Evolutionary conservation across 495 filamentous ascomycete species (phyloP), one percentile per base, ranked within the genome.

Genomic region (Hypoxylon perforatum): DNA sequence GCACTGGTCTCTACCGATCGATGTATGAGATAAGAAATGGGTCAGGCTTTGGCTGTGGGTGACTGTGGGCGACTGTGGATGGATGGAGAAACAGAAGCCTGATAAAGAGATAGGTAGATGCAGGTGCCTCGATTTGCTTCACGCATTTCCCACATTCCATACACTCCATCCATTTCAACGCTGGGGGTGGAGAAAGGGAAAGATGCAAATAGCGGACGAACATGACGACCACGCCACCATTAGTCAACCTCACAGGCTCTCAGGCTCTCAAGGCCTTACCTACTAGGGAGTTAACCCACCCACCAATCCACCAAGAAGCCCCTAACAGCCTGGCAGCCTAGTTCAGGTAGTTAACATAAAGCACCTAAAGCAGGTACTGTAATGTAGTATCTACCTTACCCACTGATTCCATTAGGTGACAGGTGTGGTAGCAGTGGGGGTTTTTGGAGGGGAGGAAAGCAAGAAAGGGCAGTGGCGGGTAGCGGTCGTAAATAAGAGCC

Each of bases 151-250:
- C 25, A 28, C 25, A 28, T 8, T 18, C 46, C 33, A 50, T n/a
- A n/a, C n/a, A n/a, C n/a, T n/a, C n/a, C n/a, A n/a, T n/a, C n/a
- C n/a, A n/a, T 52, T 61, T 39, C 5, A 14, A 51, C 15, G 56
- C n/a, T 42, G 39, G 39, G 30, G 23, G 57, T 59, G 65, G 64
- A 42, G 65, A 61, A 66, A 15, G 18, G 48, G 36, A 42, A 18
- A 23, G 12, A 41, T 38, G 55, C 49, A 45, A 66, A 61, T 50
- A 35, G 35, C 19, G 54, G 36, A 58, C 54, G 28, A 59, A 51
- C 63, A 63, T 60, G 53, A 63, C 65, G 54, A 56, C 53, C 46
- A 50, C 60, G 47, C 45, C 47, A 47, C 53, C 46, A 44, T 10
- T 56, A 10, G 11, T 7, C 17, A 18, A 33, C 17, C 41, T 44